Base-by-base conservation (phyloP, 345 rosid species). In the Kernera saxatilis region DNA sequence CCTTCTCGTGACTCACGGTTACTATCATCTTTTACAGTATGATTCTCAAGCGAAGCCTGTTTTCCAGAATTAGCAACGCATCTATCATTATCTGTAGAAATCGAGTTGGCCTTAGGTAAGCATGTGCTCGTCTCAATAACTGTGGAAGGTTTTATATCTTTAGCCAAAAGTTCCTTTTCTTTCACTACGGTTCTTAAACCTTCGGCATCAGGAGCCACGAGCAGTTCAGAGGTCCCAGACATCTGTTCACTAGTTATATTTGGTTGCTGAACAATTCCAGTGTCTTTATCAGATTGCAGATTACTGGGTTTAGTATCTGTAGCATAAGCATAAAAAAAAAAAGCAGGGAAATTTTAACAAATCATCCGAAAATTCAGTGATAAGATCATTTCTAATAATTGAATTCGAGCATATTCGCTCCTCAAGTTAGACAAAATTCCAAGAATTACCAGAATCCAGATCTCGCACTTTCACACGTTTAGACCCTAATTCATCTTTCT, bases 391-490 rank as follows among this genome's bases (percentile, higher is more conserved):
- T 36, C 64, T 15, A 56, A n/a, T 4, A 48, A 30, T 50, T 23
- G 25, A 67, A 73, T 11, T 23, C 27, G 9, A 35, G 48, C 21
- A 46, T 12, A 59, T 18, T 7, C 58, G 2, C 19, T 46, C 2
- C 7, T 36, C n/a, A 9, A 32, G 8, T 3, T 15, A 57, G 59
- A 5, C 12, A 17, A 23, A 40, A n/a, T n/a, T 23, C 2, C 14
- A 53, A 15, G 27, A 40, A n/a, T 62, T 70, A 76, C 75, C 79
- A 22, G 76, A 64, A 64, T 8, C 67, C 52, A 57, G 75, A 76
- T 76, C 71, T 70, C 8, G 52, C 30, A 56, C 2, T 70, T 70
- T 76, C 8, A 29, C 55, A 56, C 79, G 75, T 75, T 83, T 88
- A 39, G 53, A 71, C 11, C 67, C 72, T 63, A 69, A 60, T 41